A percentile compares a stretch with the other conserved stretches of the same genome.
These are phyloP conservation scores for Mycoemilia scoparia DNA, from an alignment of 192 early-diverging fungal species.

Conservation along the genomic window DNA sequence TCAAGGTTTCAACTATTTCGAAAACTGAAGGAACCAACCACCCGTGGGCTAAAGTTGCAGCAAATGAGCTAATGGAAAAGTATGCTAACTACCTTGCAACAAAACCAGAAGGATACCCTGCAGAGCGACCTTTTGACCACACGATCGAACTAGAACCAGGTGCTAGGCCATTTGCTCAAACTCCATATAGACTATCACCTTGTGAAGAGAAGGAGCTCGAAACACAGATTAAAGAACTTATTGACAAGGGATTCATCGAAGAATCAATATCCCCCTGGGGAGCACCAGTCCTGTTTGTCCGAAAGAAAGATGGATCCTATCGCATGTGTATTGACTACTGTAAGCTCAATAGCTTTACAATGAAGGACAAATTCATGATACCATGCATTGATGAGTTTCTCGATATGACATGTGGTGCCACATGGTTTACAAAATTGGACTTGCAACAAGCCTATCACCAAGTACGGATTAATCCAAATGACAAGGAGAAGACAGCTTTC, in stretches of 20 bases:
- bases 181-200: slow-evolving; percentile 4
- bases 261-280: slow-evolving; percentile 11
- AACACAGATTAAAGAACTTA: background rate
- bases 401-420: slow-evolving; percentile 7
- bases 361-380: slow-evolving; percentile 16
- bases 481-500: slow-evolving; percentile 30
- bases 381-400: slow-evolving; percentile 29
- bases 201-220: slow-evolving; percentile 3
- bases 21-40: too few relatives aligned
- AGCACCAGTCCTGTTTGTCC: slow-evolving; percentile 25
- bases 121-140: too few relatives aligned
- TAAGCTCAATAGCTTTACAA: slow-evolving; percentile 22
- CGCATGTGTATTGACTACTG: slow-evolving; percentile 36
- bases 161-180: too few relatives aligned
- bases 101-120: too few relatives aligned
- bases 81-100: too few relatives aligned
- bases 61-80: too few relatives aligned
- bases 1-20: too few relatives aligned
- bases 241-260: slow-evolving; percentile 6
- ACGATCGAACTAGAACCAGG: too few relatives aligned
- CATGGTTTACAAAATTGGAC: slow-evolving; percentile 20
- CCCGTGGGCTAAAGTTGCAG: too few relatives aligned
- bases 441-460: slow-evolving; percentile 21
- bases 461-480: slow-evolving; percentile 10
- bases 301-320: slow-evolving; percentile 30